phyloP scores from a whole-genome alignment of 2,329 filamentous ascomycete genomes.

The Harringtonia lauricola region DNA sequence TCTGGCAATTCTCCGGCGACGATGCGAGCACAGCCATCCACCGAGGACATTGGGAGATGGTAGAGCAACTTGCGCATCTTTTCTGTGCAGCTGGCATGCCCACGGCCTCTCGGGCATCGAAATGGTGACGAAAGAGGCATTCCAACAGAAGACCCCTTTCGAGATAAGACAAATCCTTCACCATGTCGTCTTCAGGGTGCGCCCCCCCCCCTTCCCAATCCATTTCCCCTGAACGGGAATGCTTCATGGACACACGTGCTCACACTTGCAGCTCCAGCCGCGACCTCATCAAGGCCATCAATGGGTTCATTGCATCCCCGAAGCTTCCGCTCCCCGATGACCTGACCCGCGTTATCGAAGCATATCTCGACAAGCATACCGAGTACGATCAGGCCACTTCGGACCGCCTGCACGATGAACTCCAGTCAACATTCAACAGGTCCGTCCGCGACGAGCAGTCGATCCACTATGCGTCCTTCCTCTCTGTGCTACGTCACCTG shows the following conservation, averaged over 20 bases:
- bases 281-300: slow-evolving; percentile 48
- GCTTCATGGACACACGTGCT: neutral
- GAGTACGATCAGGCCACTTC: slow-evolving; percentile 56
- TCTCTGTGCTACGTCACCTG: slow-evolving; percentile 53
- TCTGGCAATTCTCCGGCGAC: neutral
- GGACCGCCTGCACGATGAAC: slow-evolving; percentile 65
- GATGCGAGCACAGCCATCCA: neutral
- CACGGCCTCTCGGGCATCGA: no score
- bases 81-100: no score
- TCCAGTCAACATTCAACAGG: slow-evolving; percentile 55
- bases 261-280: slow-evolving; percentile 39
- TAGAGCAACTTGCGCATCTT: no score
- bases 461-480: slow-evolving; percentile 51
- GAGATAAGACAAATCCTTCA: neutral
- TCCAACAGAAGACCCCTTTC: no score
- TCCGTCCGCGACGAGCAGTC: slow-evolving; percentile 45
- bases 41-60: neutral
- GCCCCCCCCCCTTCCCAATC: no score
- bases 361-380: slow-evolving; percentile 57
- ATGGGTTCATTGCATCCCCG: slow-evolving; percentile 35
- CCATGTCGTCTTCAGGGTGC: neutral
- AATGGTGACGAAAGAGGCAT: no score
- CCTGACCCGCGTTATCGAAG: slow-evolving; percentile 48
- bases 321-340: slow-evolving; percentile 55
- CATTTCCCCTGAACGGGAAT: no score